phyloP scores from a whole-genome alignment of 139 green algal genomes.

The Coccomyxa sp. region DNA sequence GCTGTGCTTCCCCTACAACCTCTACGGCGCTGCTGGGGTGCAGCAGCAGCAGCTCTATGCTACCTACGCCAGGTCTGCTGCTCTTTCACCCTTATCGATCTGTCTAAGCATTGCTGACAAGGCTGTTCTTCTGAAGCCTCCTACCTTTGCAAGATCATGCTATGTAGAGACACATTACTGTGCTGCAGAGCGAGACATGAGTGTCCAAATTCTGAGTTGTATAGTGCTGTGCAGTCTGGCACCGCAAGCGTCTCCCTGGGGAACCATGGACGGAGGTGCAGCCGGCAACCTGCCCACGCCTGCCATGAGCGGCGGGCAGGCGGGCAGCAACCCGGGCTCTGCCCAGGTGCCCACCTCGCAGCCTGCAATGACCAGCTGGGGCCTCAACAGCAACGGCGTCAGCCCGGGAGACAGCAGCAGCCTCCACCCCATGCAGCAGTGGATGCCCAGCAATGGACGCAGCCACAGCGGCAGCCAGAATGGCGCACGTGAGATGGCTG shows the following conservation, averaged over 20 bases:
- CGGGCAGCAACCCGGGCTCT: neutral
- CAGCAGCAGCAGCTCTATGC: constrained; percentile 4
- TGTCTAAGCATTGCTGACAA: neutral
- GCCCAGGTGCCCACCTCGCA: neutral
- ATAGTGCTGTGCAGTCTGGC: neutral
- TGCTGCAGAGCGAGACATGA: too few species aligned
- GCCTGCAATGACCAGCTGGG: neutral
- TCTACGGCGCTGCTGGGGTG: neutral
- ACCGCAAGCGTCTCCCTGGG: neutral
- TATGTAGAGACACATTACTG: too few species aligned
- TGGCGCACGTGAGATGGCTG: too few species aligned
- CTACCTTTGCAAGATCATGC: too few species aligned
- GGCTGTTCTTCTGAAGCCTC: too few species aligned
- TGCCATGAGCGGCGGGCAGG: neutral
- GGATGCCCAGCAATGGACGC: too few species aligned
- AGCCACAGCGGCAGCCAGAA: neutral
- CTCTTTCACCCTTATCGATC: neutral
- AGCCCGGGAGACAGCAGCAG: neutral
- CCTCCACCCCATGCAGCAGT: neutral
- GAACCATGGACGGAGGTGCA: neutral
- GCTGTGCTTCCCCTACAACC: constrained; percentile 4
- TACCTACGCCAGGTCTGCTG: neutral
- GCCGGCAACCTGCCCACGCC: too few species aligned
- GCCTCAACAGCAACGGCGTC: neutral
- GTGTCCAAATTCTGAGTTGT: too few species aligned